These are phyloP conservation scores for Synchytrium microbalum DNA, from an alignment of 371 early-diverging fungal species.

Conservation along the genomic window DNA sequence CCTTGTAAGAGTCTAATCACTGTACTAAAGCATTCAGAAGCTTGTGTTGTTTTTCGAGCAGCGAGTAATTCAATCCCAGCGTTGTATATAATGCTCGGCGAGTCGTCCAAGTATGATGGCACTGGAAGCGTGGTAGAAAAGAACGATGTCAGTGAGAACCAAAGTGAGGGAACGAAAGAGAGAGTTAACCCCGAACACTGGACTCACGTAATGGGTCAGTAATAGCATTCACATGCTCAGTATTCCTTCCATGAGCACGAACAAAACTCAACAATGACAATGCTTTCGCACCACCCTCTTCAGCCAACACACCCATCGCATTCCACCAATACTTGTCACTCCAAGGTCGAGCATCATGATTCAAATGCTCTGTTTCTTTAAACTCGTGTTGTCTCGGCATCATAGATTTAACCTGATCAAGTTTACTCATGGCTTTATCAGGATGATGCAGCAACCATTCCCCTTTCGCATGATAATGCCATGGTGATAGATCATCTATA, in stretches of 20 bases:
- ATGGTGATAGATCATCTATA: background rate
- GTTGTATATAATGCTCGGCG: background rate
- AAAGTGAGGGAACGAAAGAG: too few relatives aligned
- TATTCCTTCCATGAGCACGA: background rate
- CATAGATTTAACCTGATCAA: background rate
- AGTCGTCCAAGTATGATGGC: background rate
- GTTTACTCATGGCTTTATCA: background rate
- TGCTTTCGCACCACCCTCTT: background rate
- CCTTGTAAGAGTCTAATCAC: background rate
- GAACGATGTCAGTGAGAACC: too few relatives aligned
- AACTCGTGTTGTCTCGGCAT: background rate
- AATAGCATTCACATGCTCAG: background rate
- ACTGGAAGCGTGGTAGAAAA: background rate
- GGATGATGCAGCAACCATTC: background rate
- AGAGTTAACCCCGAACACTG: too few relatives aligned
- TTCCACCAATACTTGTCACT: constrained; percentile 1
- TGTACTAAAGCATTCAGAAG: background rate
- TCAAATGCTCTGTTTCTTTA: background rate
- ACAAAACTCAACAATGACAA: background rate
- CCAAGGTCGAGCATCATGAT: background rate
- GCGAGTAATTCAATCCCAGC: background rate
- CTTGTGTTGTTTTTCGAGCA: background rate
- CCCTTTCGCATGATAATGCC: background rate
- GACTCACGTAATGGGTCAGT: background rate
- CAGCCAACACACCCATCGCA: background rate